Evolutionary conservation across 2,329 filamentous ascomycete genomes (phyloP), one percentile per base, ranked within the genome.

Genomic region (Xylariaceae sp.): DNA sequence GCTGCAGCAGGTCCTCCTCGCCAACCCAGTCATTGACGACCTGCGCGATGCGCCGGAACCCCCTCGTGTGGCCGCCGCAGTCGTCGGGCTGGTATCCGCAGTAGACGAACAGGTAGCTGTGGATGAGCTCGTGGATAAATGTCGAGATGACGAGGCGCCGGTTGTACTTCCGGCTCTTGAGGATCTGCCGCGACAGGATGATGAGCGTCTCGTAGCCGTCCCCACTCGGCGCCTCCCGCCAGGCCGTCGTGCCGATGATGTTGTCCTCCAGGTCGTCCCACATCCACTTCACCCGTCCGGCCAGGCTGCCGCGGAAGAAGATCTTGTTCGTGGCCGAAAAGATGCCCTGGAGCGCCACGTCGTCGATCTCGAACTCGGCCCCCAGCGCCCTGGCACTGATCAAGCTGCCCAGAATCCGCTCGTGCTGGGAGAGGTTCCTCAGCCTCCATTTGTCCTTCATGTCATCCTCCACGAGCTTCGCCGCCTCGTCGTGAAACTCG

Each of bases 71-170:
- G 1, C 78, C 78, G 9, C 76, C 77, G 29, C 68, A 64, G 16
- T 66, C 61, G 24, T 70, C 63, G 0, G 77, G 77, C 30, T 69
- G 66, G 54, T 78, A 73, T 3, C 78, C 78, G 49, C 76, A 80
- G 36, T 63, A 66, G 40, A 83, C 71, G 48, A 83, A 83, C 12
- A 83, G 63, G 52, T 80, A 83, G 58, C 77, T 78, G 59, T 83
- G 78, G 33, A 83, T 78, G 50, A 82, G 70, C 59, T 83, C 79
- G 53, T 83, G 79, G 32, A 83, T 53, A 46, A 83, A 81, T 0
- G 78, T 79, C 5, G 74, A 76, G 34, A 83, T 78, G 38, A 83
- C 67, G 12, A 83, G 64, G 5, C 76, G 67, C 4, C 78, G 63
- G 54, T 77, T 78, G 56, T 78, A 83, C 34, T 64, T 67, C 11